Conservation (phyloP, 331 rosid species). For the Rosa hybrid region DNA sequence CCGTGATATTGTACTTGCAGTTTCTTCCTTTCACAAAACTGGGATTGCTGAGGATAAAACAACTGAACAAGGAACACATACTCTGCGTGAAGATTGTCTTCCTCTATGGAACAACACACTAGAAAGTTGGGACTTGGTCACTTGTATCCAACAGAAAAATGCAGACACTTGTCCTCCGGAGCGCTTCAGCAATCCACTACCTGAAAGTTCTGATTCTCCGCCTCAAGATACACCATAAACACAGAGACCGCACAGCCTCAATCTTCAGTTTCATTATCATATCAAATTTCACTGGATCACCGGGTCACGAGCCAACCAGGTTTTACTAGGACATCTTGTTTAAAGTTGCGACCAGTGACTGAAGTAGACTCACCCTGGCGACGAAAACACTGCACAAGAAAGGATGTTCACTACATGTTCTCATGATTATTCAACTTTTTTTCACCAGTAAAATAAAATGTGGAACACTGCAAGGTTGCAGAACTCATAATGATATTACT, state of each 20-base stretch:
- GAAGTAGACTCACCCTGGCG: constrained; percentile 95
- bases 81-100: not conserved
- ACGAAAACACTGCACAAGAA: constrained; percentile 83
- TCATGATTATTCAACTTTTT: not conserved
- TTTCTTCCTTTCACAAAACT: not conserved
- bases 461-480: not conserved
- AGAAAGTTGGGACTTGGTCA: constrained; percentile 9
- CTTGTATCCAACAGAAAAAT: not conserved
- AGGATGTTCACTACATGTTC: constrained; percentile 1
- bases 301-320: constrained; percentile 93
- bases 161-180: not conserved
- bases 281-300: constrained; percentile 32
- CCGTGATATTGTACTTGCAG: not conserved
- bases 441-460: not conserved
- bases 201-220: constrained; percentile 15
- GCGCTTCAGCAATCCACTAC: not conserved
- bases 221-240: not conserved
- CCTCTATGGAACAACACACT: not conserved
- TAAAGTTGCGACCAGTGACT: constrained; percentile 87
- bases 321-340: constrained; percentile 70
- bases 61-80: not conserved
- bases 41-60: not conserved
- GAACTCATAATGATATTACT: not conserved
- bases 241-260: not conserved
- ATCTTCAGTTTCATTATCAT: constrained; percentile 3